Percentiles rank a stretch among this genome's conserved stretches.
These are phyloP conservation scores for Trichoderma asperelloides DNA, from an alignment of 495 filamentous ascomycete species.

Conservation along the genomic window DNA sequence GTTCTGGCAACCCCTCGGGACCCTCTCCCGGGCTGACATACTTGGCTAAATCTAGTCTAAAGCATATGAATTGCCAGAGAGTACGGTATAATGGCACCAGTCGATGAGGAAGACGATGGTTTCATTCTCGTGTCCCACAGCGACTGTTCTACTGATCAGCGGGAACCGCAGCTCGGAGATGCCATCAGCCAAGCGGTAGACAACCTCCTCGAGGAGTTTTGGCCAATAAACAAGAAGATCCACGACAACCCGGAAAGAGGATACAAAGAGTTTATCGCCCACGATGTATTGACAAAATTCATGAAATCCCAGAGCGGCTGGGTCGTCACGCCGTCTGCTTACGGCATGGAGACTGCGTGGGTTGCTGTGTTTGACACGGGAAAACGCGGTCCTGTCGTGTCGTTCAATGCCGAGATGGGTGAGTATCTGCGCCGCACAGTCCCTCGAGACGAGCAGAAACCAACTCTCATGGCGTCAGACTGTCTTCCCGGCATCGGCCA, in stretches of 20 bases:
- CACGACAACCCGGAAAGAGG: slow-evolving; percentile 54
- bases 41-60: too few species aligned
- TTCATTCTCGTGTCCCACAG: background rate
- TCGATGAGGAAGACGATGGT: slow-evolving; percentile 17
- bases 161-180: slow-evolving; percentile 13
- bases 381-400: slow-evolving; percentile 38
- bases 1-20: background rate
- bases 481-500: slow-evolving; percentile 54
- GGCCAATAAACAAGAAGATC: slow-evolving; percentile 42
- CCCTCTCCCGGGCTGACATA: too few species aligned
- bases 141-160: background rate
- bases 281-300: slow-evolving; percentile 48
- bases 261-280: slow-evolving; percentile 48
- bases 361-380: slow-evolving; percentile 44
- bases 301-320: slow-evolving; percentile 43
- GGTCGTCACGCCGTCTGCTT: slow-evolving; percentile 45
- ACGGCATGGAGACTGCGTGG: slow-evolving; percentile 48
- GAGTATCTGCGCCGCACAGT: slow-evolving; percentile 6
- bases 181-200: slow-evolving; percentile 32
- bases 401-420: slow-evolving; percentile 53
- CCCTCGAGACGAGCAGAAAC: background rate
- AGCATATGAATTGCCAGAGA: background rate
- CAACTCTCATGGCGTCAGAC: slow-evolving; percentile 23
- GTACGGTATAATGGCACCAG: background rate
- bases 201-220: slow-evolving; percentile 25